Percentiles rank a stretch among this genome's conserved stretches.
These are phyloP conservation scores for Phytophthora aleatoria DNA, from an alignment of 352 stramenopile genomes.

Conservation along the genomic window DNA sequence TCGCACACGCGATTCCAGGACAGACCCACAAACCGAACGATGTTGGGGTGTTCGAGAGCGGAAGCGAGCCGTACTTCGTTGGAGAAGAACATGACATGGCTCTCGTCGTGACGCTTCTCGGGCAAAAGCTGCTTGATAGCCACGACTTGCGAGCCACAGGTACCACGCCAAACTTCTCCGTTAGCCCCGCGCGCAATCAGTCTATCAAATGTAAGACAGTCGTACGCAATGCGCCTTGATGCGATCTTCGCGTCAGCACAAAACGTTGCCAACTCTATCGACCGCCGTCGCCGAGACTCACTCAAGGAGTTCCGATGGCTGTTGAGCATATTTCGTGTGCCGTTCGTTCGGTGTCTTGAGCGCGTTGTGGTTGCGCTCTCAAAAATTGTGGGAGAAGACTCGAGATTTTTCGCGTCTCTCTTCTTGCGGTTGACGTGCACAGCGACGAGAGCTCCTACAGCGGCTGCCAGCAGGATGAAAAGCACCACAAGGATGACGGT, in stretches of 20 bases:
- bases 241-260: constrained; percentile 50
- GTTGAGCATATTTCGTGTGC: not conserved
- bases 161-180: constrained; percentile 66
- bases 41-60: constrained; percentile 61
- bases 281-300: constrained; percentile 30
- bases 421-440: constrained; percentile 26
- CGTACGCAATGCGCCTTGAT: constrained; percentile 51
- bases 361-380: constrained; percentile 24
- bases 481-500: constrained; percentile 32
- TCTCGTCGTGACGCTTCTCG: constrained; percentile 48
- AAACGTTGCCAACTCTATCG: constrained; percentile 44
- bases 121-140: constrained; percentile 68
- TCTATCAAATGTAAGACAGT: constrained; percentile 42
- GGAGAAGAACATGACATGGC: constrained; percentile 51
- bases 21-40: constrained; percentile 68
- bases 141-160: constrained; percentile 44
- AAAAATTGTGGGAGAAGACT: constrained; percentile 29
- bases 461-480: constrained; percentile 23
- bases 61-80: constrained; percentile 59
- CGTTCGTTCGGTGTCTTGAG: constrained; percentile 12
- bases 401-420: constrained; percentile 8
- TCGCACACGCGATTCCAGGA: constrained; percentile 61
- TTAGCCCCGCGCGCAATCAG: constrained; percentile 53
- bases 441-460: constrained; percentile 22
- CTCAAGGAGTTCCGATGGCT: constrained; percentile 20